Base-by-base conservation (phyloP, 2,329 filamentous ascomycete species). In the Chaetomium globosum region DNA sequence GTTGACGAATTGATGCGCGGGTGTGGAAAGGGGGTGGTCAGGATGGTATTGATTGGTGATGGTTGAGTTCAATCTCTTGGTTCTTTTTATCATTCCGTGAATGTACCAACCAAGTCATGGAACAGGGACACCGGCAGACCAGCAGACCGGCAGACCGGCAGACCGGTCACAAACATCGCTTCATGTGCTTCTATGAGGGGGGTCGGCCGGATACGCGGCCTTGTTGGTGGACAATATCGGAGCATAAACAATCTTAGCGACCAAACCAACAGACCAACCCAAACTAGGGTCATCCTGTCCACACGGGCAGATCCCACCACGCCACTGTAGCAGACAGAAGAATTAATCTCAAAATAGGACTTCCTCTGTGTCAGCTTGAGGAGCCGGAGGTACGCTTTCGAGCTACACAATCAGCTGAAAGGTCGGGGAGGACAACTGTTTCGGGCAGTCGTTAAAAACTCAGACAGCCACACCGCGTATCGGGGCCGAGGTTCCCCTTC, bases 401-500 rank as follows among this genome's bases (percentile, higher is more conserved):
- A 7, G 39, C 39, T 43, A 43, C 39, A 43, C 39, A 16, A 43
- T 43, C 39, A 43, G 46, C 46, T 48, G 31, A 23, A 3, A 43
- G 26, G 28, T 33, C 26, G 26, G 30, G 21, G 48, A 36, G 36
- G 36, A 64, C 55, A 26, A 48, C 39, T 31, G 56, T 51, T 36
- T 57, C 58, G 52, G 58, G 16, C 10, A 21, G 16, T n/a, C 8
- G 23, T 26, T 3, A 53, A 43, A 23, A 43, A 23, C 39, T 28
- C 12, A 19, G 43, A 61, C 52, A 28, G 49, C 46, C 16, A 19
- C 36, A 61, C 52, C 21, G 49, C 61, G 21, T 31, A 36, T 23
- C 51, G 57, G 28, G 36, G 61, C 61, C 65, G 65, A 66, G 61
- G 61, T 48, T 54, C 16, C 33, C 13, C 23, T 58, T 28, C 23